Percentiles rank a stretch among this genome's conserved stretches.
Conservation (phyloP, 306 rosid genomes). For the Hippophae tibetana region DNA sequence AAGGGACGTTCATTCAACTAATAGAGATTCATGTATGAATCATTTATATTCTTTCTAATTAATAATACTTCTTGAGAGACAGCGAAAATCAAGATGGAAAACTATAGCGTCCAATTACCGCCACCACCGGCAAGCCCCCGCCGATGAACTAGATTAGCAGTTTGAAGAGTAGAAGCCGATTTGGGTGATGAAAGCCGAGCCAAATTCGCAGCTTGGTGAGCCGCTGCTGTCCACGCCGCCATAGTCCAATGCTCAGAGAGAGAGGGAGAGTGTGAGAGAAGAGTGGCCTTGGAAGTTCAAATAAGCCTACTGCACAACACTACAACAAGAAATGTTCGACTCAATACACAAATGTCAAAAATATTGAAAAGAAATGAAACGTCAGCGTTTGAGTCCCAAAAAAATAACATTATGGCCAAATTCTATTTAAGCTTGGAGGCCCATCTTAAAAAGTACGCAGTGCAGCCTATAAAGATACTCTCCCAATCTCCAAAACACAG, state of each 20-base stretch:
- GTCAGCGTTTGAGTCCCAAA: too few relatives aligned
- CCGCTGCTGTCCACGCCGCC: slow-evolving; percentile 38
- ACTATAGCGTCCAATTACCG: slow-evolving; percentile 16
- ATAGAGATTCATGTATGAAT: not conserved
- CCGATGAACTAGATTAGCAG: slow-evolving; percentile 33
- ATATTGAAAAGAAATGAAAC: too few relatives aligned
- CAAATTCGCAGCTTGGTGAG: slow-evolving; percentile 29
- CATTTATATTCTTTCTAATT: not conserved
- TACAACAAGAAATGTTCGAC: too few relatives aligned
- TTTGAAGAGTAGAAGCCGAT: slow-evolving; percentile 14
- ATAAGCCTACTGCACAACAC: slow-evolving; percentile 2
- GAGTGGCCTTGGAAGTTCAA: not conserved
- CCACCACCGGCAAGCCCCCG: slow-evolving; percentile 39
- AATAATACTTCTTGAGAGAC: not conserved
- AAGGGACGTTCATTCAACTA: not conserved
- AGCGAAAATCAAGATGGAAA: not conserved
- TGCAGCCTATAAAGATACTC: too few relatives aligned
- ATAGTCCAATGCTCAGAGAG: slow-evolving; percentile 17
- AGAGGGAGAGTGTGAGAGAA: not conserved
- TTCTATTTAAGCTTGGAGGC: too few relatives aligned
- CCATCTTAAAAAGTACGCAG: too few relatives aligned
- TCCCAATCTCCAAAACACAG: too few relatives aligned
- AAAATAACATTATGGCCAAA: too few relatives aligned
- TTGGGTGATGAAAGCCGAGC: slow-evolving; percentile 28
- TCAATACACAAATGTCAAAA: too few relatives aligned